Evolutionary conservation across 2,329 filamentous ascomycete genomes (phyloP), one percentile per base, ranked within the genome.

Genomic region (Byssoonygena ceratinophila): DNA sequence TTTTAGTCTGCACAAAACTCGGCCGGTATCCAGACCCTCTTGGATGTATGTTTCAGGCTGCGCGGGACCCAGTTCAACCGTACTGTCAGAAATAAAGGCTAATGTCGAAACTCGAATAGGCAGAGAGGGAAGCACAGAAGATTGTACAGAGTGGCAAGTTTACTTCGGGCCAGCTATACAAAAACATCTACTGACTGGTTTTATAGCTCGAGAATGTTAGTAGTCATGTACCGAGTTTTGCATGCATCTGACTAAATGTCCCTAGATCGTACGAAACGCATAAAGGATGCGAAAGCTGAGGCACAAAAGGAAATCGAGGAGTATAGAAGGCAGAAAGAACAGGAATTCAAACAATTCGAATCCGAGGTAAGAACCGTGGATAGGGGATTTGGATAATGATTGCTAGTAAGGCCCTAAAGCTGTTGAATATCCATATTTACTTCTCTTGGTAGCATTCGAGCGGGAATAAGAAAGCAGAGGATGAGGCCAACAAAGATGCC

Each of bases 281-380:
- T 98, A 73, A 94, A 88, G 74, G 92, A 97, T 75, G 92, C 92
- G 58, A 87, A 91, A 67, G 83, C 87, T 66, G 92, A 98, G 73
- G 92, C 92, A 58, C 94, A 96, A 75, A 94, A 94, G 74, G 91
- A 98, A 71, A 95, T 98, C 65, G 87, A 95, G 60, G 85, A 88
- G 53, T 97, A 98, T 77, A 82, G 83, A 68, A 80, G 83, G 64
- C 74, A 84, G 63, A 98, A 96, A 76, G 92, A 98, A 66, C 80
- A 86, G 32, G 91, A 97, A 71, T 97, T 89, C 76, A 91, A 92
- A 77, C 84, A 85, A 68, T 97, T 94, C 64, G 89, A 97, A 76
- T 79, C 87, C 58, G 79, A 87, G 79, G 82, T 84, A 65, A 64
- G 64, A n/a, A 39, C 51, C 22, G 48, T 6, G 22, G n/a, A n/a